Conservation (phyloP, 2,329 filamentous ascomycete species). For the Colletotrichum sp. region DNA sequence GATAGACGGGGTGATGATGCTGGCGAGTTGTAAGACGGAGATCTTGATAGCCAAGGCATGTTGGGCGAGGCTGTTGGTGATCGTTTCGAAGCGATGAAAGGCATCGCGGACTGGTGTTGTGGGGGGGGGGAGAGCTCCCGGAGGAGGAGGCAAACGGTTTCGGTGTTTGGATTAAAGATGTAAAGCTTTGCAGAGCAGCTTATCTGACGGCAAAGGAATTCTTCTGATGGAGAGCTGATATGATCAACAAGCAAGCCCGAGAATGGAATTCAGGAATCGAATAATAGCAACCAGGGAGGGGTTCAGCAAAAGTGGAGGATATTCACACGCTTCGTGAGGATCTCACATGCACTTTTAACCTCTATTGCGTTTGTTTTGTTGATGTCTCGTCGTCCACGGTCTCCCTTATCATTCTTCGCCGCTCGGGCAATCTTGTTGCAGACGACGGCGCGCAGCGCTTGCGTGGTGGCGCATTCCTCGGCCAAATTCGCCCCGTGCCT, state of each 20-base stretch:
- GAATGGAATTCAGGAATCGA: not conserved
- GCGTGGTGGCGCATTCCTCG: conserved; percentile 19
- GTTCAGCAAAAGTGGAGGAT: not conserved
- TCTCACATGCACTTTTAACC: conserved; percentile 21
- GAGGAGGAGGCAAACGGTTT: not conserved
- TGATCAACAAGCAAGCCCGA: not conserved
- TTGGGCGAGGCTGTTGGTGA: conserved; percentile 10
- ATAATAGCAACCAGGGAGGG: not conserved
- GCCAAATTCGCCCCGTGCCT: conserved; percentile 19
- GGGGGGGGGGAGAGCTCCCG: not conserved
- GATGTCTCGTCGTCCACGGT: conserved; percentile 13
- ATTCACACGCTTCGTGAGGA: not conserved
- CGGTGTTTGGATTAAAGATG: not conserved
- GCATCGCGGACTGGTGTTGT: not conserved
- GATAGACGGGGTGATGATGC: not conserved
- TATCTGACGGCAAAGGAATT: not conserved
- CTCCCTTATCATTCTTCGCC: conserved; percentile 22
- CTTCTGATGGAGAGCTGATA: not conserved
- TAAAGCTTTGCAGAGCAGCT: not conserved
- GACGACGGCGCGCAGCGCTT: conserved; percentile 19
- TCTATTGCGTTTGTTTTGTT: conserved; percentile 14
- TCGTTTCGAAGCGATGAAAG: conserved; percentile 17
- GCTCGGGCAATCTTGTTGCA: conserved; percentile 23
- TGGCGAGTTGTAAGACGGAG: conserved; percentile 19
- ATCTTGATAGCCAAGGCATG: conserved; percentile 20